phyloP scores from a whole-genome alignment of 768 basidiomycete species.

The Kwoniella dendrophila region DNA sequence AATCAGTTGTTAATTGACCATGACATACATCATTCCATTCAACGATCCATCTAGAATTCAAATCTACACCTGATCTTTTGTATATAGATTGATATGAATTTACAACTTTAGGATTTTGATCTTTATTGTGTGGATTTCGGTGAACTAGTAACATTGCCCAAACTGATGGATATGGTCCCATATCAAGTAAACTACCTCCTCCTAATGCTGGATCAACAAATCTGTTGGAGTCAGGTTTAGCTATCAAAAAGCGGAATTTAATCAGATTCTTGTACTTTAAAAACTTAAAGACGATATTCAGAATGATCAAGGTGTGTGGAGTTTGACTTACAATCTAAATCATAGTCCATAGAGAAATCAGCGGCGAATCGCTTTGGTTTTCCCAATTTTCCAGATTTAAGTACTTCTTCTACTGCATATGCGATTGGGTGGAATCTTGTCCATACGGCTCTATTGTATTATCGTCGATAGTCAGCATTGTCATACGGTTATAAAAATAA shows the following conservation, averaged over 20 bases:
- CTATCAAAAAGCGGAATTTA: conserved; percentile 40
- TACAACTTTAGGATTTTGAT: conserved; percentile 63
- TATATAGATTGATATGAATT: conserved; percentile 76
- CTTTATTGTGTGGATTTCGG: conserved; percentile 74
- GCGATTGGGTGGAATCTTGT: conserved; percentile 52
- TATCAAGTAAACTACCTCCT: conserved; percentile 79
- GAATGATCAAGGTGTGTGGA: background rate
- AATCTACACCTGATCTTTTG: conserved; percentile 74
- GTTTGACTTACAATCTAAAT: conserved; percentile 64
- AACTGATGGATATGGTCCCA: conserved; percentile 55
- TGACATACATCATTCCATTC: conserved; percentile 67
- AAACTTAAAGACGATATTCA: background rate
- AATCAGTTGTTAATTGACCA: conserved; percentile 57
- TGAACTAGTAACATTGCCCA: conserved; percentile 77
- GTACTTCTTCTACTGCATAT: conserved; percentile 46
- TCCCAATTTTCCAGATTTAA: conserved; percentile 50
- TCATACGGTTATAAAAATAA: conserved; percentile 53
- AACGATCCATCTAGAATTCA: conserved; percentile 72
- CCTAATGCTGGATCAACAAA: conserved; percentile 78
- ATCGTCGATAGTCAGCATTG: background rate
- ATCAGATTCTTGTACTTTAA: background rate
- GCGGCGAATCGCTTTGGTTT: conserved; percentile 60
- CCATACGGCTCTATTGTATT: conserved; percentile 50
- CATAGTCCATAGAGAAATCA: conserved; percentile 73
- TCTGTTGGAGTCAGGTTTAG: conserved; percentile 67